These are phyloP conservation scores for Cinnamomum chago DNA, from an alignment of 164 flowering plant species.

Conservation along the genomic window DNA sequence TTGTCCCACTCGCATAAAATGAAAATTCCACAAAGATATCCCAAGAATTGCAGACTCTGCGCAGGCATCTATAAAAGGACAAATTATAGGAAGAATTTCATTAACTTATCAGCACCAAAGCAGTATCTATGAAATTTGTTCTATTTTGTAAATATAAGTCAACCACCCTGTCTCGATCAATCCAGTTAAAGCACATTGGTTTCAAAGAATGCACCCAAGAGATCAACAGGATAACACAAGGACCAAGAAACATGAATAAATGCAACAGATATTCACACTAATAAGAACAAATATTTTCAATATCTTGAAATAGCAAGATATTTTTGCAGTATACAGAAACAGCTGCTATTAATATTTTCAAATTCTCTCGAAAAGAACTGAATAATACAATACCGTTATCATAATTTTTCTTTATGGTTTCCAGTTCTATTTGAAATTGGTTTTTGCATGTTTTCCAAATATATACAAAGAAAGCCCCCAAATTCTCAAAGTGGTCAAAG, in stretches of 20 bases:
- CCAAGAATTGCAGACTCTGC: constrained; percentile 53
- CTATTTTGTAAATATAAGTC: too few species aligned
- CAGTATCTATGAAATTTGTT: too few species aligned
- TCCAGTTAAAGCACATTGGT: too few species aligned
- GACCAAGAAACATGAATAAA: background rate
- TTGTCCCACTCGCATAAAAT: constrained; percentile 7
- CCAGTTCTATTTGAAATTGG: too few species aligned
- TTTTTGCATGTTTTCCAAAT: too few species aligned
- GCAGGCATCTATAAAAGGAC: constrained; percentile 54
- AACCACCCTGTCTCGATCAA: too few species aligned
- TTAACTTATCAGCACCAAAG: too few species aligned
- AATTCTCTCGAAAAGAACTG: background rate
- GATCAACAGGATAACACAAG: too few species aligned
- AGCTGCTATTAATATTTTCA: too few species aligned
- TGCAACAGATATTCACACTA: background rate
- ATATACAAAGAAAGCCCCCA: background rate
- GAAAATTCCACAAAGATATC: constrained; percentile 43
- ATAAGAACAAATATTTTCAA: background rate
- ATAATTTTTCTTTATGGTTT: background rate
- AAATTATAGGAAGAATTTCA: background rate
- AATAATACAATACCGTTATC: background rate
- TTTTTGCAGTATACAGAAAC: background rate
- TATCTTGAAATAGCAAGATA: background rate
- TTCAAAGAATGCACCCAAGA: too few species aligned
- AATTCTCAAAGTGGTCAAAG: background rate